Percentiles rank a stretch among this genome's conserved stretches.
Evolutionary conservation across 306 rosid species (phyloP).

Genomic region (Potentilla sterilis): DNA sequence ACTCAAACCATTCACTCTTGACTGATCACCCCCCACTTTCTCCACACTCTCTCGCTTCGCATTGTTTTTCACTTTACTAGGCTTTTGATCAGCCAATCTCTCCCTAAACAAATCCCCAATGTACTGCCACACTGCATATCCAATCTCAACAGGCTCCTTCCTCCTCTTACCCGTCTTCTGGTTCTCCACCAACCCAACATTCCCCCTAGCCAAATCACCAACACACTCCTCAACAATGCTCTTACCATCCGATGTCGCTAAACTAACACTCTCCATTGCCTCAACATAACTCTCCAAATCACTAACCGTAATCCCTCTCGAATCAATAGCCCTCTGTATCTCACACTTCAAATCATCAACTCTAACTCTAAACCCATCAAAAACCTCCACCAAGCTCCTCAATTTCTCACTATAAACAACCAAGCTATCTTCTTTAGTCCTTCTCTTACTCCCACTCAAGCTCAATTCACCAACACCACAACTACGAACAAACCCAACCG

Average conservation of each 20-base stretch:
- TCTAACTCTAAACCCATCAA: slow-evolving; percentile 49
- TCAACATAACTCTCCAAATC: slow-evolving; percentile 63
- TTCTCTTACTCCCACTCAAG: slow-evolving; percentile 46
- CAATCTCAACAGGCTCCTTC: slow-evolving; percentile 59
- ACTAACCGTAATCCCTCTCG: slow-evolving; percentile 47
- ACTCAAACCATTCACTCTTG: slow-evolving; percentile 27
- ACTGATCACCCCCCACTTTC: slow-evolving; percentile 33
- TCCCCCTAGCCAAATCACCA: slow-evolving; percentile 44
- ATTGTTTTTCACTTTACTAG: slow-evolving; percentile 43
- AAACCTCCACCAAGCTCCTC: slow-evolving; percentile 44
- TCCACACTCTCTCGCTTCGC: slow-evolving; percentile 38
- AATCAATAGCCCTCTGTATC: slow-evolving; percentile 52
- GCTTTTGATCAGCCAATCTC: slow-evolving; percentile 41
- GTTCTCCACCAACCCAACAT: slow-evolving; percentile 43
- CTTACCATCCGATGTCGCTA: slow-evolving; percentile 47
- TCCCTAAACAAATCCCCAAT: slow-evolving; percentile 59
- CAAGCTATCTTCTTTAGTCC: slow-evolving; percentile 47
- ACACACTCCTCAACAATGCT: slow-evolving; percentile 37
- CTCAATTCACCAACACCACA: slow-evolving; percentile 43
- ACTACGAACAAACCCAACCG: slow-evolving; percentile 60
- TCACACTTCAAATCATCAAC: slow-evolving; percentile 50
- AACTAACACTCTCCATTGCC: slow-evolving; percentile 41
- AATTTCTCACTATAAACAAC: slow-evolving; percentile 46
- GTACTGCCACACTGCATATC: slow-evolving; percentile 54
- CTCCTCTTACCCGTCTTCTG: slow-evolving; percentile 49